Base-by-base conservation (phyloP, 176 grass and related monocot species). In the Hyparrhenia diplandra region DNA sequence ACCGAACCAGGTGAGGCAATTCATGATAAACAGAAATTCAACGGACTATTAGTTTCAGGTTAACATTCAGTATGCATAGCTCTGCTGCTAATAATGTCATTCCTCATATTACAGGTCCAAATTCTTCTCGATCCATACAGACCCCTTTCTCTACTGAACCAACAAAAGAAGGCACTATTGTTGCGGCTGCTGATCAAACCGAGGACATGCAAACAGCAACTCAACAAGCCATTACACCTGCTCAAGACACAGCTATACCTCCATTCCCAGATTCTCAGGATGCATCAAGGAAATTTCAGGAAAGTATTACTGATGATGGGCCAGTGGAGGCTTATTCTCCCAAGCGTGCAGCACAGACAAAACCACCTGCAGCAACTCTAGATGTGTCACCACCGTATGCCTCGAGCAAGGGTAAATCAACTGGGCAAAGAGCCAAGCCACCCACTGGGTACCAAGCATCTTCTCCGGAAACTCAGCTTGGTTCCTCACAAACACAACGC, bases 1-100 rank as follows among this genome's bases (percentile, higher is more conserved):
- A 85, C 16, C 13, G 45, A 32, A 75, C 47, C 47, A 74, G 25
- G 49, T 86, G n/a, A 74, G 40, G 10, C 25, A 27, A 43, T 79
- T 8, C 45, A 4, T 17, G 13, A 27, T 67, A 17, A 55, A 73
- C 25, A 43, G 7, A 86, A 25, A 13, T 69, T 60, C n/a, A n/a
- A n/a, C n/a, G n/a, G n/a, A n/a, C n/a, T n/a, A 24, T 25, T 62
- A 27, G 13, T 61, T 62, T 62, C 12, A 14, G 12, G 1, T 29
- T 2, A 62, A 62, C 2, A 5, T 71, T 71, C 24, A 5, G 6
- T 71, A 4, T 73, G 16, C 17, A 71, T 47, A 18, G 41, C 47
- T 71, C 41, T 71, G 1, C 69, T 71, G 40, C 3, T 29, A 30
- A 29, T 29, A 29, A 29, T 45, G 41, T 30, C 11, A 9, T 71